A percentile compares a stretch with the other conserved stretches of the same genome.
phyloP scores from a whole-genome alignment of 176 grass and related monocot species.

The Neostapfia colusana region DNA sequence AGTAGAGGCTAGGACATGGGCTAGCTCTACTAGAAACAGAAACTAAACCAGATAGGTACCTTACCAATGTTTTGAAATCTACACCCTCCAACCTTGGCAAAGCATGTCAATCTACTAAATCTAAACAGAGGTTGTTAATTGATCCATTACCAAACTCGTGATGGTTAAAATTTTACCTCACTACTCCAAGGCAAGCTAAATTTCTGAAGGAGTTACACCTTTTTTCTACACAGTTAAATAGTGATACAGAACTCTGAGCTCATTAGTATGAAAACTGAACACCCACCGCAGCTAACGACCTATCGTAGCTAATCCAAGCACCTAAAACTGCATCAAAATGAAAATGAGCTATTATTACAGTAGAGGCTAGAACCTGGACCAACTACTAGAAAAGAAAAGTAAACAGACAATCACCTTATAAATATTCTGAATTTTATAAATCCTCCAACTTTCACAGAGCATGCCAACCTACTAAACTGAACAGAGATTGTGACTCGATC shows the following conservation, averaged over 20 bases:
- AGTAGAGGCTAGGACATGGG: background rate
- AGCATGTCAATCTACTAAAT: background rate
- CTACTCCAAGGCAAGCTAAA: no score
- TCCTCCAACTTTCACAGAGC: background rate
- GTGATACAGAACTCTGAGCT: no score
- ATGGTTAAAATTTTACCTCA: background rate
- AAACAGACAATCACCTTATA: background rate
- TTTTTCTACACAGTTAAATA: no score
- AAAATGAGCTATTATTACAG: background rate
- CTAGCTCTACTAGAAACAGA: background rate
- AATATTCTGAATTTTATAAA: background rate
- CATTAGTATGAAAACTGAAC: no score
- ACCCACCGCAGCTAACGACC: no score
- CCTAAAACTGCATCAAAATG: background rate
- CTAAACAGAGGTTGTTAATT: background rate
- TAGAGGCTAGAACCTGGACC: slow-evolving; percentile 1
- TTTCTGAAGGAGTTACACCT: no score
- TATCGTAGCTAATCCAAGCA: slow-evolving; percentile 13
- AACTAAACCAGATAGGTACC: slow-evolving; percentile 2
- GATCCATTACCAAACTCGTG: background rate
- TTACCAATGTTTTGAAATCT: background rate
- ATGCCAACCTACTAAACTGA: slow-evolving; percentile 1
- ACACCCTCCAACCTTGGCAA: background rate
- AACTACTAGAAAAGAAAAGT: background rate
- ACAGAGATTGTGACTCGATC: background rate